phyloP scores from a whole-genome alignment of 2,329 filamentous ascomycete species.

The Phyllosticta ampelicida region DNA sequence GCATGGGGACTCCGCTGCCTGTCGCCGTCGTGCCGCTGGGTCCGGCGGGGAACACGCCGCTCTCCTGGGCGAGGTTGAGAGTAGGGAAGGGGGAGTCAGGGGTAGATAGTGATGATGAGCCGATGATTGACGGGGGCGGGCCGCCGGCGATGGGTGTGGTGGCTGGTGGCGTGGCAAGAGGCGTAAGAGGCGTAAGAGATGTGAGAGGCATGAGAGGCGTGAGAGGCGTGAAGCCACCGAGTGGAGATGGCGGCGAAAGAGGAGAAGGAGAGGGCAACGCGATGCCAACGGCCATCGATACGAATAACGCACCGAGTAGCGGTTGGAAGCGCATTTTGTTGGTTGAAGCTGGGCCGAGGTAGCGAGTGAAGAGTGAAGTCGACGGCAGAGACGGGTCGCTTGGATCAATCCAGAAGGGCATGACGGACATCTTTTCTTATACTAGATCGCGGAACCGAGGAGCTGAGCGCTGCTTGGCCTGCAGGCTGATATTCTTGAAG shows the following conservation, averaged over 20 bases:
- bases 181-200: neutral
- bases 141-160: neutral
- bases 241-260: too few species aligned
- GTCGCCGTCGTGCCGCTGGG: neutral
- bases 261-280: neutral
- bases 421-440: neutral
- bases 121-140: neutral
- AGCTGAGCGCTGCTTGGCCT: neutral
- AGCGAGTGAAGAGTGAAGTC: neutral
- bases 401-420: neutral
- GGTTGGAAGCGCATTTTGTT: neutral
- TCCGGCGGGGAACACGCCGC: neutral
- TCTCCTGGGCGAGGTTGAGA: neutral
- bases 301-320: neutral
- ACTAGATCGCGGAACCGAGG: neutral
- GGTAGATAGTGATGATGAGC: neutral
- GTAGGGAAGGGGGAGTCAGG: neutral
- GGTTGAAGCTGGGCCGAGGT: neutral
- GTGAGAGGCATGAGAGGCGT: neutral
- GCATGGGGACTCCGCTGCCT: neutral
- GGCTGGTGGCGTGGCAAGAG: neutral
- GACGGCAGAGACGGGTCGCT: neutral
- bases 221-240: too few species aligned
- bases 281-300: neutral
- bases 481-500: neutral